phyloP scores from a whole-genome alignment of 345 rosid genomes.

The Gossypium rotundifolium region DNA sequence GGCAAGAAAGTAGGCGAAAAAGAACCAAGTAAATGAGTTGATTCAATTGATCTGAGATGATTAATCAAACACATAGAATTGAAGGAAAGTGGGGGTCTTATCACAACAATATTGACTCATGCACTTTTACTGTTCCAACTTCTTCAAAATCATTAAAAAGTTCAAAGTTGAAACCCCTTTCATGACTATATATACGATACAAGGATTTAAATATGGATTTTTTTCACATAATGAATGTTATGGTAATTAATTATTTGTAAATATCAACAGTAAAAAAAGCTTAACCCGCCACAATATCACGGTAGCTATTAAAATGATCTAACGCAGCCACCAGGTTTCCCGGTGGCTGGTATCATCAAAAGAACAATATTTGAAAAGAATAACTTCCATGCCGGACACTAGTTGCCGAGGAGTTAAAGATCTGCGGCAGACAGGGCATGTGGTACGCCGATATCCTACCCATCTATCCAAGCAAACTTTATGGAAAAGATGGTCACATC shows the following conservation, averaged over 20 bases:
- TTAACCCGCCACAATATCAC: not conserved
- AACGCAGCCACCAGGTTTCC: conserved; percentile 40
- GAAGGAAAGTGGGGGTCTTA: too few species aligned
- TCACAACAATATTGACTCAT: not conserved
- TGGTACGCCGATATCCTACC: conserved; percentile 4
- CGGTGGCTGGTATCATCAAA: conserved; percentile 8
- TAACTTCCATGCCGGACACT: conserved; percentile 5
- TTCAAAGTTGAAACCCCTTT: not conserved
- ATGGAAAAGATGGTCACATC: conserved; percentile 37
- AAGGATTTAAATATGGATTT: too few species aligned
- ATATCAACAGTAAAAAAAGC: not conserved
- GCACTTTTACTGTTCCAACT: not conserved
- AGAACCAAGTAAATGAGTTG: too few species aligned
- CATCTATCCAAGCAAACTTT: conserved; percentile 34
- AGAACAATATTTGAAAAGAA: conserved; percentile 11
- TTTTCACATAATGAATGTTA: too few species aligned
- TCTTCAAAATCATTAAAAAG: not conserved
- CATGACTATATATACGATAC: not conserved
- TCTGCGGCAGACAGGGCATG: conserved; percentile 40
- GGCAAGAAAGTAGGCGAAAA: too few species aligned
- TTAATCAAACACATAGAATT: too few species aligned
- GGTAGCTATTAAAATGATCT: not conserved
- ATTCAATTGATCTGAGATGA: too few species aligned
- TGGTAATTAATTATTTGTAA: too few species aligned
- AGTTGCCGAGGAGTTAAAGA: conserved; percentile 4